Evolutionary conservation across 345 rosid genomes (phyloP), one percentile per base, ranked within the genome.

Genomic region (Boechera retrofracta): DNA sequence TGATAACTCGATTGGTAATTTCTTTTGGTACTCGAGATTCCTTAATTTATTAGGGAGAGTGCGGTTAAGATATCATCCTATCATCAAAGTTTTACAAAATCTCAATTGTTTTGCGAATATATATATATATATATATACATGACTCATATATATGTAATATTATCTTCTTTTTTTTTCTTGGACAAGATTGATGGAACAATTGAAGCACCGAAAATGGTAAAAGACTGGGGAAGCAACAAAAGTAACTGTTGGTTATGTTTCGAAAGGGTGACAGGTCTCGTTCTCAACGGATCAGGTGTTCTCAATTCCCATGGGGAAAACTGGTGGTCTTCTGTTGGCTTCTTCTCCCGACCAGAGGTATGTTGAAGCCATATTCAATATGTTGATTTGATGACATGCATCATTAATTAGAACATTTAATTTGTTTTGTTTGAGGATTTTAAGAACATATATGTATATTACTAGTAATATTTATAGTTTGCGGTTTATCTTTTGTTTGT

Each of bases 121-220:
- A 26, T 21, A 21, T 21, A 21, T 21, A 21, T 21, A 21, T 21
- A 42, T 2, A 26, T 28, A 26, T 6, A 10, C 36, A 41, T 21
- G 9, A 21, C 15, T 33, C 1, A 16, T 3, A 8, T n/a, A 64
- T 10, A 31, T 0, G 1, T 39, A 39, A 24, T 32, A 48, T 16
- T 29, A 13, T 26, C 2, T 9, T 16, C 5, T 10, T 47, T 6
- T 7, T 7, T 44, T 29, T 2, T 15, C 6, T 10, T 16, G 18
- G 60, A 15, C 21, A 33, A 71, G 75, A 72, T 72, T 31, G 75
- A 72, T 60, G 75, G 67, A 49, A 61, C 2, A 15, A 16, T 72
- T 4, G 58, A 60, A 36, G 75, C 67, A 0, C 58, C 67, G 4
- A 18, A 1, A 21, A 21, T 0, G 26, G 24, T 15, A 2, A 47